Percentiles rank a stretch among this genome's conserved stretches.
Conservation (phyloP, 306 rosid species). For the Begonia peltatifolia region DNA sequence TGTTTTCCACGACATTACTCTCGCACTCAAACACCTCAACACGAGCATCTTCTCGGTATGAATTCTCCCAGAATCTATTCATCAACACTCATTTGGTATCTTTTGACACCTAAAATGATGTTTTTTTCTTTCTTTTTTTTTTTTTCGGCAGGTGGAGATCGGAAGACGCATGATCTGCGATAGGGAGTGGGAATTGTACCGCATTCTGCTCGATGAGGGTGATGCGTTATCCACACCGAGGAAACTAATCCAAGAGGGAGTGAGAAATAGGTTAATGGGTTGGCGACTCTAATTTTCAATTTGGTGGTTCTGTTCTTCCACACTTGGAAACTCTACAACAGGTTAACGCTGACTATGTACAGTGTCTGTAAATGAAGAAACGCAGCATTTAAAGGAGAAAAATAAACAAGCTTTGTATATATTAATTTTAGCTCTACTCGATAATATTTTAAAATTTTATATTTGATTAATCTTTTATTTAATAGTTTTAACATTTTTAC, state of each 20-base stretch:
- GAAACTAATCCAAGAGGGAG: conserved; percentile 28
- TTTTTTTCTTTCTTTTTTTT: no score
- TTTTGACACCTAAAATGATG: background rate
- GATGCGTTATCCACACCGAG: conserved; percentile 15
- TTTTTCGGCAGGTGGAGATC: conserved; percentile 29
- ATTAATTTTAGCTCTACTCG: no score
- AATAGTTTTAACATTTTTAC: no score
- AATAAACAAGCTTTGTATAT: no score
- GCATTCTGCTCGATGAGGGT: conserved; percentile 36
- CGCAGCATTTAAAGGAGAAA: no score
- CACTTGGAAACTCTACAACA: no score
- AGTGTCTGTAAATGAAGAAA: no score
- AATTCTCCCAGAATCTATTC: background rate
- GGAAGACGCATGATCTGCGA: conserved; percentile 29
- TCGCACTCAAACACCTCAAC: conserved; percentile 30
- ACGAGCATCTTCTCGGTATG: conserved; percentile 35
- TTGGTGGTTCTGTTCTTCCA: background rate
- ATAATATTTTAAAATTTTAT: no score
- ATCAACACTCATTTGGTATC: background rate
- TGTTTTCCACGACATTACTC: conserved; percentile 38
- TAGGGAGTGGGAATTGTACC: conserved; percentile 51
- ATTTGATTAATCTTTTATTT: no score
- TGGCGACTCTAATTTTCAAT: conserved; percentile 8
- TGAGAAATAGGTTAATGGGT: conserved; percentile 44
- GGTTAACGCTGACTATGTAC: no score